A percentile compares a stretch with the other conserved stretches of the same genome.
Conservation (phyloP, 2,329 filamentous ascomycete genomes). For the Aspergillus arachidicola region DNA sequence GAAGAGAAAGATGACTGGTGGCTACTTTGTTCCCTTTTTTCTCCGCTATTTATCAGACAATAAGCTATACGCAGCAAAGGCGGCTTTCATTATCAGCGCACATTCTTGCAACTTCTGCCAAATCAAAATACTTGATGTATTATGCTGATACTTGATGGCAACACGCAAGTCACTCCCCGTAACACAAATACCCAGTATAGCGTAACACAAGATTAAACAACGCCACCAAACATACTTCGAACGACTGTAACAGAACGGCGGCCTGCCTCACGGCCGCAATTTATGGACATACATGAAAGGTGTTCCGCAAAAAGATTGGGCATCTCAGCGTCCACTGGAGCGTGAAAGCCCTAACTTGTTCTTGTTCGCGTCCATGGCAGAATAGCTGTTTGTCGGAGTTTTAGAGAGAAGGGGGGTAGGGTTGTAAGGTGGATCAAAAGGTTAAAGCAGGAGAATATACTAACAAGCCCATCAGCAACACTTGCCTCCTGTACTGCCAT, state of each 20-base stretch:
- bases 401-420: background rate
- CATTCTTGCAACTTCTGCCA: background rate
- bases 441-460: conserved; percentile 19
- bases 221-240: conserved; percentile 21
- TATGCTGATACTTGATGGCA: conserved; percentile 2
- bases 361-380: background rate
- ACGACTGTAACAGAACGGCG: conserved; percentile 15
- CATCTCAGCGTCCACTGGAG: background rate
- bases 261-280: background rate
- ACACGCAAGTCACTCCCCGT: conserved; percentile 6
- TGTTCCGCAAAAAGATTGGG: background rate
- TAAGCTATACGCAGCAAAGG: background rate
- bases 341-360: background rate
- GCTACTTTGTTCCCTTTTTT: background rate
- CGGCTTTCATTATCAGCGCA: background rate
- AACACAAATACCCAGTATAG: conserved; percentile 8
- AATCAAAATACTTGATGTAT: conserved; percentile 1
- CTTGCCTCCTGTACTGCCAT: conserved; percentile 63
- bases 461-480: conserved; percentile 65
- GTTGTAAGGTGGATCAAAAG: conserved; percentile 11
- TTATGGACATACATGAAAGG: conserved; percentile 16
- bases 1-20: background rate
- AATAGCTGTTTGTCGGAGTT: background rate
- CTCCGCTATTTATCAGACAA: background rate
- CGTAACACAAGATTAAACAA: conserved; percentile 16